Evolutionary conservation across 1,284 basidiomycete species (phyloP).

Genomic region (Lignosus rhinocerotis): DNA sequence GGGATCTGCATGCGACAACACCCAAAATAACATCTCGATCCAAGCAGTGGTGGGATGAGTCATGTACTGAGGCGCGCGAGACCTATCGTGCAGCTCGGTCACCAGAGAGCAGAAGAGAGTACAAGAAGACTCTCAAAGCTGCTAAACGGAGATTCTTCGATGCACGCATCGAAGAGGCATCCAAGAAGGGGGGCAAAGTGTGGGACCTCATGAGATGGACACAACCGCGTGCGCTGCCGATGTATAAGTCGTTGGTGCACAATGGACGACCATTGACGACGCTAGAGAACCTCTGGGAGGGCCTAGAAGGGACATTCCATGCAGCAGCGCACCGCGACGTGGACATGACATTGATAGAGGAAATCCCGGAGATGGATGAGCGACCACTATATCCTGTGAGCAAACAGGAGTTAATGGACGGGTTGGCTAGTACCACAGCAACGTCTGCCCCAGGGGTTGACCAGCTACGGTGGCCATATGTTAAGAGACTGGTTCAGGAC

Average conservation of each 20-base stretch:
- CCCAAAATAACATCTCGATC: no score
- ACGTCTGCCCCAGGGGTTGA: slow-evolving; percentile 15
- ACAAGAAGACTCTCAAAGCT: no score
- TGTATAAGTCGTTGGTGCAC: slow-evolving; percentile 9
- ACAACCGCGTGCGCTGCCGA: slow-evolving; percentile 3
- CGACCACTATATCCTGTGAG: background rate
- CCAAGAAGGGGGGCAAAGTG: background rate
- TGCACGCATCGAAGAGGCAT: background rate
- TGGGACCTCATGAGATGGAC: slow-evolving; percentile 9
- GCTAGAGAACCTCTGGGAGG: background rate
- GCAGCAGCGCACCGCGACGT: background rate
- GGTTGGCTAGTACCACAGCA: background rate
- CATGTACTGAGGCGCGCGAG: no score
- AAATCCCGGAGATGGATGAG: background rate
- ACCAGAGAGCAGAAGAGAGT: no score
- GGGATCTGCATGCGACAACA: no score
- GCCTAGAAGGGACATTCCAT: no score
- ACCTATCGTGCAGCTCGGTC: no score
- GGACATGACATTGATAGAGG: background rate
- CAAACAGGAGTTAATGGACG: background rate
- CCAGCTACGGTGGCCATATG: slow-evolving; percentile 13
- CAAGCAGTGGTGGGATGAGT: no score
- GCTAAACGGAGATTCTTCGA: background rate
- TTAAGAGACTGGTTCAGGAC: slow-evolving; percentile 1
- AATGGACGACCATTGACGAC: slow-evolving; percentile 1